Evolutionary conservation across 495 filamentous ascomycete genomes (phyloP).

Genomic region (Lineolata rhizophorae): DNA sequence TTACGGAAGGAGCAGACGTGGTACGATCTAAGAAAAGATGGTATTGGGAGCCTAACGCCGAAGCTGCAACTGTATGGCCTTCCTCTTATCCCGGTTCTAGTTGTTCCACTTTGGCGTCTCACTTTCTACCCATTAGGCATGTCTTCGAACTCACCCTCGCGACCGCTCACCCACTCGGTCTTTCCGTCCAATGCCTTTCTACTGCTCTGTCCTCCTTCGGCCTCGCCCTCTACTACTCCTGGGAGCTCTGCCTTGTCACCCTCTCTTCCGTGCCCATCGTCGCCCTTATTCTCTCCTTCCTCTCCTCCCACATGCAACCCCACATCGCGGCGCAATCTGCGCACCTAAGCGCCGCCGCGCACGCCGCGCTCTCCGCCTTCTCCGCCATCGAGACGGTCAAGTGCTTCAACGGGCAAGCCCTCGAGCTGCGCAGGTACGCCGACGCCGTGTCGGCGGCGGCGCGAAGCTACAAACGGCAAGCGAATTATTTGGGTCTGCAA

Average conservation of each 20-base stretch:
- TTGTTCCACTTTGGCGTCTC: no score
- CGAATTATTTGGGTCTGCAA: slow-evolving; percentile 42
- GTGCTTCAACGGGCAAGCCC: slow-evolving; percentile 53
- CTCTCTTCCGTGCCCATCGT: slow-evolving; percentile 53
- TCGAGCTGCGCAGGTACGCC: slow-evolving; percentile 45
- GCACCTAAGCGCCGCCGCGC: slow-evolving; percentile 49
- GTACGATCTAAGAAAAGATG: slow-evolving; percentile 57
- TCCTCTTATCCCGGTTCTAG: no score
- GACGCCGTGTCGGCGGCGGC: slow-evolving; percentile 35
- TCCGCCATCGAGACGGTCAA: slow-evolving; percentile 71
- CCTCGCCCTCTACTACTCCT: slow-evolving; percentile 58
- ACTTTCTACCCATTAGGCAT: no score
- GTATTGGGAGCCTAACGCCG: slow-evolving; percentile 48
- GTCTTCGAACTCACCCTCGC: slow-evolving; percentile 64
- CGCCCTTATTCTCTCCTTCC: slow-evolving; percentile 29
- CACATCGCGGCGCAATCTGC: slow-evolving; percentile 46
- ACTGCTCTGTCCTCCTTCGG: slow-evolving; percentile 37
- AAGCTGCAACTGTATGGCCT: no score
- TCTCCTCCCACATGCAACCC: slow-evolving; percentile 37
- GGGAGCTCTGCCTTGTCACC: slow-evolving; percentile 69
- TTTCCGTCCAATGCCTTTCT: slow-evolving; percentile 36
- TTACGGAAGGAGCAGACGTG: slow-evolving; percentile 54
- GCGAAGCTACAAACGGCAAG: slow-evolving; percentile 42
- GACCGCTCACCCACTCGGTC: slow-evolving; percentile 56
- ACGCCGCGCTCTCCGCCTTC: slow-evolving; percentile 45